Evolutionary conservation across 1,284 basidiomycete genomes (phyloP).

Genomic region (Cutaneotrichosporon mucoides): DNA sequence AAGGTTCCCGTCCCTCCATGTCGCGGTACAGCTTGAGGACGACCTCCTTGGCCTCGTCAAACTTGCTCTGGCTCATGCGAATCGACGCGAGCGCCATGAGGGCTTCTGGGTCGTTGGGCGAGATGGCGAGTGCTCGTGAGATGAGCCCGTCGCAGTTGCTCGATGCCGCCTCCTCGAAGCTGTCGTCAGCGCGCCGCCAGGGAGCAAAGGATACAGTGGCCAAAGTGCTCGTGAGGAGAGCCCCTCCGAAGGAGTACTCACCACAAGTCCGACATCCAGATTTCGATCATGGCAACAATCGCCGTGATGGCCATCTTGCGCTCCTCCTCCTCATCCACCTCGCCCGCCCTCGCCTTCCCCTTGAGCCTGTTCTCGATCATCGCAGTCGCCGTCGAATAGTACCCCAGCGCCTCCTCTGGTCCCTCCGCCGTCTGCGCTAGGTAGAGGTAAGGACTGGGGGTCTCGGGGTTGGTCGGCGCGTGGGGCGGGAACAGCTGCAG

Average conservation of each 20-base stretch:
- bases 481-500: conserved; percentile 57
- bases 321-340: conserved; percentile 61
- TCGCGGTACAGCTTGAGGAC: conserved; percentile 66
- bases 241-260: conserved; percentile 47
- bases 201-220: too few relatives aligned
- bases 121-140: conserved; percentile 64
- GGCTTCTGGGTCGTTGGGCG: conserved; percentile 73
- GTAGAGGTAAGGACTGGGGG: conserved; percentile 77
- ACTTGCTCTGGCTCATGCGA: conserved; percentile 77
- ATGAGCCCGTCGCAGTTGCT: conserved; percentile 76
- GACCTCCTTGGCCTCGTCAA: conserved; percentile 70
- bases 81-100: conserved; percentile 80
- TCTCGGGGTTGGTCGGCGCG: conserved; percentile 57
- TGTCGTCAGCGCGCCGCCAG: conserved; percentile 37
- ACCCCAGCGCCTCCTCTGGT: conserved; percentile 67
- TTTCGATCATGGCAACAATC: conserved; percentile 85
- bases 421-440: conserved; percentile 76
- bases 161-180: conserved; percentile 59
- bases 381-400: conserved; percentile 76
- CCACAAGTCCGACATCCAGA: conserved; percentile 97
- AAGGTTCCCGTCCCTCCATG: conserved; percentile 70
- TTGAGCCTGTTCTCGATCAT: conserved; percentile 63
- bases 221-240: too few relatives aligned
- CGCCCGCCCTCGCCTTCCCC: conserved; percentile 20
- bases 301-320: conserved; percentile 73